phyloP scores from a whole-genome alignment of 331 rosid genomes.

The Ulmus americana region DNA sequence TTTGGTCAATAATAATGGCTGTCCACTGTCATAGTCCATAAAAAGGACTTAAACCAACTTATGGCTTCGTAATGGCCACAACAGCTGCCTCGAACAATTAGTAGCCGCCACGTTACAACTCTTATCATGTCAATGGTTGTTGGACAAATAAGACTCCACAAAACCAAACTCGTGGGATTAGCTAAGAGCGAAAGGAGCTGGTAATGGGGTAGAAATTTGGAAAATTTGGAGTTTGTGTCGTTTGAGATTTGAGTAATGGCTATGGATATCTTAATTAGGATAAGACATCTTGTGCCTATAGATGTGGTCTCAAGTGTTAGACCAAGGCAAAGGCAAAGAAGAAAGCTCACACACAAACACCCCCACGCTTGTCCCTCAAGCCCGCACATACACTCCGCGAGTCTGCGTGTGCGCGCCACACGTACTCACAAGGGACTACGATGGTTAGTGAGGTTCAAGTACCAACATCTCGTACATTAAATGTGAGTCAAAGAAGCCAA shows the following conservation, averaged over 20 bases:
- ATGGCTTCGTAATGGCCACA: constrained; percentile 25
- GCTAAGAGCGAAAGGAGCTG: not conserved
- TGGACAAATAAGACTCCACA: too few species aligned
- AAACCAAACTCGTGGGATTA: too few species aligned
- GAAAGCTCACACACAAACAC: not conserved
- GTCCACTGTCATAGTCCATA: not conserved
- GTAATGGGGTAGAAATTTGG: not conserved
- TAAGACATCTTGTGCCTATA: not conserved
- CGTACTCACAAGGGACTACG: not conserved
- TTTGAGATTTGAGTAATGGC: too few species aligned
- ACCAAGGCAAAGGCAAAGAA: not conserved
- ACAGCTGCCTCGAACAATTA: not conserved
- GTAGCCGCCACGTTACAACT: constrained; percentile 14
- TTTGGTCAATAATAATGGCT: constrained; percentile 3
- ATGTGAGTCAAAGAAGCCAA: too few species aligned
- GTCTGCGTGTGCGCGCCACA: constrained; percentile 24
- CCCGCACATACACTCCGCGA: constrained; percentile 12
- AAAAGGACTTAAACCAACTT: not conserved
- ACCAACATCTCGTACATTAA: too few species aligned
- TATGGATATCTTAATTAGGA: not conserved
- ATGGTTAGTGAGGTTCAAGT: too few species aligned
- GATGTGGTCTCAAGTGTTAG: not conserved
- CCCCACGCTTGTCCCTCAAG: constrained; percentile 7
- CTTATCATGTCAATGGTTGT: not conserved
- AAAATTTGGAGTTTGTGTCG: not conserved